A percentile compares a stretch with the other conserved stretches of the same genome.
phyloP scores from a whole-genome alignment of 1,284 basidiomycete genomes.

The Cryptococcus floricola region DNA sequence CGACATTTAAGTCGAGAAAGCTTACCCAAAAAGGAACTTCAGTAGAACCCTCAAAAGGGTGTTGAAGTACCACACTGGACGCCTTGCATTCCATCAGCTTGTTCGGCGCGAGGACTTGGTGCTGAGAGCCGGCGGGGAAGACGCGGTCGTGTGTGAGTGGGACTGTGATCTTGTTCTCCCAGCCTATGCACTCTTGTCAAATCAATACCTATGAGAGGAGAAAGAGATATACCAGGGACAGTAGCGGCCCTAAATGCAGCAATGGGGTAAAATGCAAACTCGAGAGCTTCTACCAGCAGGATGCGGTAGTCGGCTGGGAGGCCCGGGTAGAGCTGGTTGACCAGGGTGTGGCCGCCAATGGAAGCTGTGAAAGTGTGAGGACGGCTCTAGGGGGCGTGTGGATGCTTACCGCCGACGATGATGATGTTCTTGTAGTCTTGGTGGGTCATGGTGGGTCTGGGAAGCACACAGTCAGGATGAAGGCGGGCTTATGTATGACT shows the following conservation, averaged over 20 bases:
- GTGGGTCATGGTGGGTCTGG: constrained; percentile 1
- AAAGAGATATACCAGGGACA: constrained; percentile 31
- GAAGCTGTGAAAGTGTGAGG: constrained; percentile 23
- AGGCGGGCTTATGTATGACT: too few species aligned
- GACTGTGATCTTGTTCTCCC: constrained; percentile 41
- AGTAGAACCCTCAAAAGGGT: constrained; percentile 39
- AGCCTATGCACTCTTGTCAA: constrained; percentile 24
- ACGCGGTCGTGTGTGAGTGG: constrained; percentile 33
- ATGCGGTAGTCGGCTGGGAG: constrained; percentile 47
- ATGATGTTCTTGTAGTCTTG: constrained; percentile 30
- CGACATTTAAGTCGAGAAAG: neutral
- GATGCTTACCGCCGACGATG: constrained; percentile 31
- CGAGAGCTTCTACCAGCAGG: constrained; percentile 48
- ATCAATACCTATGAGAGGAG: neutral
- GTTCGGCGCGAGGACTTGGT: constrained; percentile 35
- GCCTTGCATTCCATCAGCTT: constrained; percentile 41
- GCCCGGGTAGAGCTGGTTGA: constrained; percentile 33
- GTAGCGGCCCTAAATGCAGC: constrained; percentile 46
- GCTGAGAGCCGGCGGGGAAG: constrained; percentile 32
- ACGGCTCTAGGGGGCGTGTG: neutral
- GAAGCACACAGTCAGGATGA: too few species aligned
- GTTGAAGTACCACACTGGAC: constrained; percentile 38
- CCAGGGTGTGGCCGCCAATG: constrained; percentile 32
- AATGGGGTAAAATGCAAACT: constrained; percentile 42
- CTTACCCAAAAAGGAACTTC: constrained; percentile 47